A percentile compares a stretch with the other conserved stretches of the same genome.
Conservation (phyloP, 768 basidiomycete genomes). For the Phanerochaete carnosa region DNA sequence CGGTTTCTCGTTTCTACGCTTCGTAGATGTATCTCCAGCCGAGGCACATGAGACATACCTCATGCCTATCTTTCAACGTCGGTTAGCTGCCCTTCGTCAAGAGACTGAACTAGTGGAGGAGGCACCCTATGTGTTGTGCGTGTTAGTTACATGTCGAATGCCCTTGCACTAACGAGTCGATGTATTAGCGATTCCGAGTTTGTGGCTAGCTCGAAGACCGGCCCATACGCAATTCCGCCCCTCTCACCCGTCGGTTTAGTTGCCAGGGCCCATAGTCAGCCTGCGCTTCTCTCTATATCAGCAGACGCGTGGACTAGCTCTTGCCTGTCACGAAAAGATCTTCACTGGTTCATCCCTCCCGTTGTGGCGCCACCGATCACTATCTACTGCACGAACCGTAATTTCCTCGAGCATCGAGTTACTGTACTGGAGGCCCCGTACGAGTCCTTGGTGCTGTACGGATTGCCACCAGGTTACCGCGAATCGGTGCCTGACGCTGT, state of each 20-base stretch:
- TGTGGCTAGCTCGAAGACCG: slow-evolving; percentile 33
- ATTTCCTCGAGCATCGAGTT: slow-evolving; percentile 71
- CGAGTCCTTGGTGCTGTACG: slow-evolving; percentile 78
- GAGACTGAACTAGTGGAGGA: slow-evolving; percentile 40
- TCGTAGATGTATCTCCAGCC: slow-evolving; percentile 58
- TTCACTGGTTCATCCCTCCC: slow-evolving; percentile 85
- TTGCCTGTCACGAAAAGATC: slow-evolving; percentile 72
- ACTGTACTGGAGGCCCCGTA: slow-evolving; percentile 62
- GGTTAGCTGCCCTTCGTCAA: slow-evolving; percentile 45
- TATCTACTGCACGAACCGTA: slow-evolving; percentile 68
- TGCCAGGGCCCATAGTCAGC: slow-evolving; percentile 38
- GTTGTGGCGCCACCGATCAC: slow-evolving; percentile 83
- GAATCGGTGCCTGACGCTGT: slow-evolving; percentile 54
- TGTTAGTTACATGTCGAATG: background rate
- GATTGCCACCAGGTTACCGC: slow-evolving; percentile 64
- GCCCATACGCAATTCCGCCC: slow-evolving; percentile 35
- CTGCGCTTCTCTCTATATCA: slow-evolving; percentile 60
- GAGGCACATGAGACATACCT: slow-evolving; percentile 63
- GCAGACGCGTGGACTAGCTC: slow-evolving; percentile 64
- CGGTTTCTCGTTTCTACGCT: slow-evolving; percentile 77
- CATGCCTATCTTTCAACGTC: slow-evolving; percentile 56
- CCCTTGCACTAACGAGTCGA: background rate
- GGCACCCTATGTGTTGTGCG: slow-evolving; percentile 42
- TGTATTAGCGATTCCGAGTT: slow-evolving; percentile 53
- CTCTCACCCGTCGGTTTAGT: slow-evolving; percentile 21